A percentile compares a stretch with the other conserved stretches of the same genome.
phyloP scores from a whole-genome alignment of 257 asterid species.

The Echium plantagineum region DNA sequence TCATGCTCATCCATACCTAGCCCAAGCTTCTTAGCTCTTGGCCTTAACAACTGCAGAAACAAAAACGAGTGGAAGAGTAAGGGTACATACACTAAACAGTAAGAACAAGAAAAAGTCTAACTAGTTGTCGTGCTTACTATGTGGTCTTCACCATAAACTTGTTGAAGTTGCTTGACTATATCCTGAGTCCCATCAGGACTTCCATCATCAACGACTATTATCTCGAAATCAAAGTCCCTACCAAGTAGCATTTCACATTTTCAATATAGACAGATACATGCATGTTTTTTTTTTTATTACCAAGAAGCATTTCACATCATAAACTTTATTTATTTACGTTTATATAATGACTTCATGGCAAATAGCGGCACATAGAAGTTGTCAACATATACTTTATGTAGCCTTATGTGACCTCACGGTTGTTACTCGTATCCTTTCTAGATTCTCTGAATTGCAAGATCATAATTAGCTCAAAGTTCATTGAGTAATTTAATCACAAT shows the following conservation, averaged over 20 bases:
- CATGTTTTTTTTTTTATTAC: background rate
- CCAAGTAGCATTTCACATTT: constrained; percentile 13
- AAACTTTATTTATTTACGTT: no score
- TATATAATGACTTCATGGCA: background rate
- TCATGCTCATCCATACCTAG: constrained; percentile 44
- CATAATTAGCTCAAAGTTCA: background rate
- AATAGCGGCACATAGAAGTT: background rate
- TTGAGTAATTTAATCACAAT: no score
- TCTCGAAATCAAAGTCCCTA: constrained; percentile 80
- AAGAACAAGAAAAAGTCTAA: constrained; percentile 7
- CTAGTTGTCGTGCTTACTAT: constrained; percentile 37
- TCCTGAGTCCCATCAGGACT: constrained; percentile 99
- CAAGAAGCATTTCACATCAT: background rate
- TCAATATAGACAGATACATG: background rate
- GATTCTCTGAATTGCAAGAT: background rate
- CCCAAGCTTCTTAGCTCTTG: constrained; percentile 87
- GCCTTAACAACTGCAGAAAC: constrained; percentile 85
- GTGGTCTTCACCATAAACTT: constrained; percentile 78
- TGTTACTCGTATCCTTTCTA: background rate
- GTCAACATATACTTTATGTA: background rate
- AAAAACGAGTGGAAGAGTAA: constrained; percentile 17
- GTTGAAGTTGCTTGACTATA: constrained; percentile 74
- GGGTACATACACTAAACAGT: constrained; percentile 3
- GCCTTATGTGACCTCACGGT: background rate
- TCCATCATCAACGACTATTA: constrained; percentile 95